A percentile compares a stretch with the other conserved stretches of the same genome.
These are phyloP conservation scores for Sclerotinia minor DNA, from an alignment of 2,329 filamentous ascomycete species.

Conservation along the genomic window DNA sequence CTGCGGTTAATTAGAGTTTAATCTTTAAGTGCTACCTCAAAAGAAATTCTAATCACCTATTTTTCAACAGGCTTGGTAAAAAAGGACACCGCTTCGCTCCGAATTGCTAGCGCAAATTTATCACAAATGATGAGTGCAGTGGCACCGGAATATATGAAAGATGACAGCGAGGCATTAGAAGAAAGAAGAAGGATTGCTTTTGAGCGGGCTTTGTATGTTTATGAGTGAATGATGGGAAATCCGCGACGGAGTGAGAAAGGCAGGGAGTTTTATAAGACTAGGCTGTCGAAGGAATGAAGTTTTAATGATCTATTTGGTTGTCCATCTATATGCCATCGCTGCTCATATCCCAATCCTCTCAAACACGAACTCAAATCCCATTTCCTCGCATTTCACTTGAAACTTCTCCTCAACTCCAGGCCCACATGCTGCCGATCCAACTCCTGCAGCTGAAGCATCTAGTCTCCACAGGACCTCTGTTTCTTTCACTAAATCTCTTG, in stretches of 20 bases:
- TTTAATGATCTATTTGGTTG: background rate
- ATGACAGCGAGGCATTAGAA: background rate
- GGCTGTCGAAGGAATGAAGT: background rate
- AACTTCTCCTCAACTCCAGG: constrained; percentile 25
- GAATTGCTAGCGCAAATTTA: background rate
- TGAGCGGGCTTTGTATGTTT: background rate
- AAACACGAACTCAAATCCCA: constrained; percentile 23
- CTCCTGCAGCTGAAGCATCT: constrained; percentile 48
- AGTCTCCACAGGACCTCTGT: constrained; percentile 46
- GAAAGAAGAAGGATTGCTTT: background rate
- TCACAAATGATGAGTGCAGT: background rate
- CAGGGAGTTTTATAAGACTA: background rate
- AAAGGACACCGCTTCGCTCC: background rate
- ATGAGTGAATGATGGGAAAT: background rate
- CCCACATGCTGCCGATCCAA: constrained; percentile 52
- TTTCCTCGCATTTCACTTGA: constrained; percentile 24
- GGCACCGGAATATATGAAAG: background rate
- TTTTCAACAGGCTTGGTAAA: background rate
- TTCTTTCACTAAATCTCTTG: constrained; percentile 58
- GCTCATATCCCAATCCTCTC: constrained; percentile 21
- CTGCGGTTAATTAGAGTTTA: too few relatives aligned
- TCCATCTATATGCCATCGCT: too few relatives aligned
- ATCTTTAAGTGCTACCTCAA: too few relatives aligned
- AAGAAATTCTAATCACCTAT: too few relatives aligned
- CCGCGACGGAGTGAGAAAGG: too few relatives aligned